Evolutionary conservation across 1,139 yeast genomes (phyloP), one percentile per base, ranked within the genome.

Genomic region (Blastobotrys serpentis): DNA sequence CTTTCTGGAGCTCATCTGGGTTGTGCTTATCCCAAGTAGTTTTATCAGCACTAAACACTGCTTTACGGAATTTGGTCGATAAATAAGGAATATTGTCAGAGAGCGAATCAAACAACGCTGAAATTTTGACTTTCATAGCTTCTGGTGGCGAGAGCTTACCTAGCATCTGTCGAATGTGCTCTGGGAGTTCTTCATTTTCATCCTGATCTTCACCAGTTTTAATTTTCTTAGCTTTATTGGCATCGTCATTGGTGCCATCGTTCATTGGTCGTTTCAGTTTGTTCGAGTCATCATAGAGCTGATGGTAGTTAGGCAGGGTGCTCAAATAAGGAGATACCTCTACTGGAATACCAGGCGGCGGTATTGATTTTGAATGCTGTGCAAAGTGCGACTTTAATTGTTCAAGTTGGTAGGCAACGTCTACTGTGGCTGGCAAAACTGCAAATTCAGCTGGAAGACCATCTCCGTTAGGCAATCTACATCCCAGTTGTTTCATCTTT

Each of bases 1-100:
- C 57, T 4, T 47, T 45, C 21, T 58, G 55, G 17, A 63, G 54
- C 30, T 62, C 61, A 42, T 63, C 67, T 5, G 59, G 57, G 13
- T 47, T 50, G 5, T 46, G 30, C 13, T 36, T 32, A 16, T 54
- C 63, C 50, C 58, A 57, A 10, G 47, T 42, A 6, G 49, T 43
- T 50, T 53, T 54, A 43, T 55, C 55, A 4, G 33, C 42, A n/a
- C 16, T 21, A 10, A 39, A 16, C 8, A 25, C 33, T 7, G 25
- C 18, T 14, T 39, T 26, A n/a, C 33, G 42, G 18, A 39, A 39
- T 8, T 33, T 11, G 13, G 30, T 8, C 3, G 42, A 25, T 16
- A 39, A 26, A 26, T 39, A 39, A 8, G 18, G 33, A 4, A 26
- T 13, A 13, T 39, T 25, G n/a, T 25, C 33, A 6, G 33, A 23